phyloP scores from a whole-genome alignment of 305 asterid genomes.

The Solanum hybrid region DNA sequence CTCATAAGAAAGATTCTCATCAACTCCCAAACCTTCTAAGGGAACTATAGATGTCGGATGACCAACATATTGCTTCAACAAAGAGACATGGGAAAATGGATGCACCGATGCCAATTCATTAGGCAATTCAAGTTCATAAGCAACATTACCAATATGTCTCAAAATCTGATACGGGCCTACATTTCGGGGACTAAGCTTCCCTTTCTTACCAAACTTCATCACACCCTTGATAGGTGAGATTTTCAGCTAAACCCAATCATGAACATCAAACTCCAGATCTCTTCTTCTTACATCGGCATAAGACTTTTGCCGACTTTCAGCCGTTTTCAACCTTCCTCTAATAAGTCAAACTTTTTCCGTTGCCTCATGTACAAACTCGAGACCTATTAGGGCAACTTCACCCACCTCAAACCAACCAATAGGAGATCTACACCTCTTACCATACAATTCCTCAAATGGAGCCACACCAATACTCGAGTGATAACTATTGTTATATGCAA shows the following conservation, averaged over 20 bases:
- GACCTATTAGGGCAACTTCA: background rate
- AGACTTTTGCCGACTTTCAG: background rate
- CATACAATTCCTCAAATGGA: background rate
- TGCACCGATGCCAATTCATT: background rate
- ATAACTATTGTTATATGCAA: background rate
- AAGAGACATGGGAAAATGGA: background rate
- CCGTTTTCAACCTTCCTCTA: background rate
- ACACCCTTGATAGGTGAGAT: background rate
- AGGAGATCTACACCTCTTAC: background rate
- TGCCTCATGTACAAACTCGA: background rate
- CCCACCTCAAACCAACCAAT: background rate
- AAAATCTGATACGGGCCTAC: background rate
- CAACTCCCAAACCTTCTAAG: too few relatives aligned
- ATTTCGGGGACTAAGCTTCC: background rate
- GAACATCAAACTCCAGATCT: background rate
- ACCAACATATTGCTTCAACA: background rate
- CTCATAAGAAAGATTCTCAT: too few relatives aligned
- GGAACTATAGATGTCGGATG: too few relatives aligned
- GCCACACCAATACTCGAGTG: background rate
- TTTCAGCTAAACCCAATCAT: background rate
- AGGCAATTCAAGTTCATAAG: background rate
- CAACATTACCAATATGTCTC: background rate
- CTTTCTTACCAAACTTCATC: background rate
- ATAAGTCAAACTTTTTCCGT: background rate
- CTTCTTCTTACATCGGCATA: background rate